Conservation (phyloP, 139 green algal genomes). For the Micromonas pusilla region DNA sequence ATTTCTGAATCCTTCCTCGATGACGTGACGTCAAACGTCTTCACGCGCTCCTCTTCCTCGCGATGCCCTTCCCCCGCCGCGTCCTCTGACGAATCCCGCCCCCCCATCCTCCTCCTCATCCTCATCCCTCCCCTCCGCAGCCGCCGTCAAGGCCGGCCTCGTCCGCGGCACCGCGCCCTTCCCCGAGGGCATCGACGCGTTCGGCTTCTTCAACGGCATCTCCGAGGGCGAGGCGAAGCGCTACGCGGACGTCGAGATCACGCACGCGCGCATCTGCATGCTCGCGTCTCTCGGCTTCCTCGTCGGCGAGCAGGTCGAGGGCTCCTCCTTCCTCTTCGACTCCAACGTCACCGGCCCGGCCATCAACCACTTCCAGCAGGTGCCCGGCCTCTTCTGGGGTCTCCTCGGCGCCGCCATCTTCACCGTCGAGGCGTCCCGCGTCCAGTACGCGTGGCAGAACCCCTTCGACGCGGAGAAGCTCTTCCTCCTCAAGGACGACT, state of each 20-base stretch:
- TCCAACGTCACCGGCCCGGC: constrained; percentile 47
- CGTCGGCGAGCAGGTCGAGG: constrained; percentile 47
- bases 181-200: constrained; percentile 16
- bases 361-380: constrained; percentile 77
- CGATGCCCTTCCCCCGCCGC: too few relatives aligned
- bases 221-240: background rate
- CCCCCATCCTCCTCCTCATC: too few relatives aligned
- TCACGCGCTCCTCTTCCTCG: too few relatives aligned
- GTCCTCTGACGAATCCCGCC: too few relatives aligned
- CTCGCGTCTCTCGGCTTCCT: constrained; percentile 66
- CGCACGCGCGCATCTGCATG: constrained; percentile 67
- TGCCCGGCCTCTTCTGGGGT: constrained; percentile 49
- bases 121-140: too few relatives aligned
- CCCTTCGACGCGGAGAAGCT: constrained; percentile 43
- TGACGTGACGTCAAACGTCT: too few relatives aligned
- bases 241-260: constrained; percentile 61
- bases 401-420: constrained; percentile 64
- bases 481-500: constrained; percentile 51
- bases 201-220: constrained; percentile 25
- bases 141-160: background rate
- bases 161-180: constrained; percentile 14
- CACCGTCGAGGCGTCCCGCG: constrained; percentile 62
- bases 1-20: too few relatives aligned
- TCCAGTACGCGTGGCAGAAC: constrained; percentile 57
- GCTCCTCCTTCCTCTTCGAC: constrained; percentile 33